Evolutionary conservation across 2,329 filamentous ascomycete species (phyloP), one percentile per base, ranked within the genome.

Genomic region (Neopestalotiopsis rosae): DNA sequence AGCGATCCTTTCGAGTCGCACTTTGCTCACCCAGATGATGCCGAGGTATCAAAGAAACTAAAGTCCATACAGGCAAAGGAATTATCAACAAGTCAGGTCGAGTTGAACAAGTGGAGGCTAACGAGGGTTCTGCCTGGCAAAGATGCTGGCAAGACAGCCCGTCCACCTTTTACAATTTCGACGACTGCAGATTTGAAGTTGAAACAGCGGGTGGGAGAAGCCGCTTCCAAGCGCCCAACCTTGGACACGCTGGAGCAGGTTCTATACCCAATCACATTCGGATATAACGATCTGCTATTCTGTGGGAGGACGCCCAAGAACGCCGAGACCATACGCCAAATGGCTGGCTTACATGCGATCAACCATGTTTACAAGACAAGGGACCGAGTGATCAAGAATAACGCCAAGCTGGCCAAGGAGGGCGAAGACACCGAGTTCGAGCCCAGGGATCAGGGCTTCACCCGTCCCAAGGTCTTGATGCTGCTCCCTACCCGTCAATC

Each of bases 321-420:
- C 76, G 88, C 93, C 0, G 84, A 87, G 28, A 87, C 85, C 4
- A 79, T 98, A 63, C 90, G 94, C 65, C 89, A 91, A 56, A 82
- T 97, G 65, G 86, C 90, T 17, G 94, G 92, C 74, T 84, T 98
- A 1, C 96, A 99, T 80, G 91, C 92, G 2, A 84, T 98, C 13
- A 98, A 98, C 78, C 96, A 98, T 77, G 86, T 98, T 56, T 91
- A 97, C 80, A 98, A 97, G 89, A 98, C 95, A 1, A 90, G 96
- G 72, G 95, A 98, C 76, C 89, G 91, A 38, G 92, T 98, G 0
- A 88, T 98, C 70, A 98, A 97, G 81, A 97, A 98, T 81, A 98
- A 95, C 76, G 89, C 92, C 67, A 93, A 91, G 72, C 81, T 97
- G 12, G 85, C 91, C 10, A 91, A 90, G 74, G 89, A 92, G 67